These are phyloP conservation scores for Trapa incisa DNA, from an alignment of 345 rosid genomes.

Conservation along the genomic window DNA sequence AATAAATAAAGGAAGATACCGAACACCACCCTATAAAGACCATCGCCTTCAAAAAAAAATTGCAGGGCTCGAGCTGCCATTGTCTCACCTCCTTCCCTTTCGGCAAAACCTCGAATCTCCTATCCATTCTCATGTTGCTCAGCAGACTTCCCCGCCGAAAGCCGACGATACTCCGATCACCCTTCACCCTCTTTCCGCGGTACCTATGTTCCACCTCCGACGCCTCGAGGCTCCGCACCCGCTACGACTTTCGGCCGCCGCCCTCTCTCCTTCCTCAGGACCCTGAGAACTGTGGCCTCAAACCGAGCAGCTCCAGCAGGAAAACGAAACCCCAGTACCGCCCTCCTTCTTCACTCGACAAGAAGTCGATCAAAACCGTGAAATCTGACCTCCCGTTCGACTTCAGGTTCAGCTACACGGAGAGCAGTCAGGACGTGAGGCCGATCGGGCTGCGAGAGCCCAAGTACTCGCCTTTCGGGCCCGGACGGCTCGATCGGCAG, in stretches of 20 bases:
- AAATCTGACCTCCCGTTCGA: constrained; percentile 65
- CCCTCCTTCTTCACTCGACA: constrained; percentile 78
- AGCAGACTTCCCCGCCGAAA: constrained; percentile 45
- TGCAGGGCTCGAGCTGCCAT: neutral
- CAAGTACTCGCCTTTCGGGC: constrained; percentile 90
- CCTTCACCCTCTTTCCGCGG: constrained; percentile 16
- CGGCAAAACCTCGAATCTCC: neutral
- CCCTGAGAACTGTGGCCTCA: constrained; percentile 10
- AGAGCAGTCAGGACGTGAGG: constrained; percentile 50
- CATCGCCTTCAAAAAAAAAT: neutral
- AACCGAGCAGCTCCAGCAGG: constrained; percentile 15
- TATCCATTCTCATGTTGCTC: constrained; percentile 10
- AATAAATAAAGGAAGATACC: too few species aligned
- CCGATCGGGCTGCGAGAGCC: constrained; percentile 91
- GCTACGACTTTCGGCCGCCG: constrained; percentile 60
- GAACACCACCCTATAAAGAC: neutral
- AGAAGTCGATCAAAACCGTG: constrained; percentile 23
- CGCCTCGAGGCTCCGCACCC: constrained; percentile 62
- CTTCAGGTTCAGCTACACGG: constrained; percentile 83
- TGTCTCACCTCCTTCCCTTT: neutral
- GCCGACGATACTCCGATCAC: constrained; percentile 6
- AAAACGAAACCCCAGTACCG: constrained; percentile 58
- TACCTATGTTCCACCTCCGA: constrained; percentile 21
- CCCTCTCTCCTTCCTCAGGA: constrained; percentile 31
- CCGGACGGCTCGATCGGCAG: constrained; percentile 52